These are phyloP conservation scores for Pythium folliculosum DNA, from an alignment of 352 stramenopile genomes.

Conservation along the genomic window DNA sequence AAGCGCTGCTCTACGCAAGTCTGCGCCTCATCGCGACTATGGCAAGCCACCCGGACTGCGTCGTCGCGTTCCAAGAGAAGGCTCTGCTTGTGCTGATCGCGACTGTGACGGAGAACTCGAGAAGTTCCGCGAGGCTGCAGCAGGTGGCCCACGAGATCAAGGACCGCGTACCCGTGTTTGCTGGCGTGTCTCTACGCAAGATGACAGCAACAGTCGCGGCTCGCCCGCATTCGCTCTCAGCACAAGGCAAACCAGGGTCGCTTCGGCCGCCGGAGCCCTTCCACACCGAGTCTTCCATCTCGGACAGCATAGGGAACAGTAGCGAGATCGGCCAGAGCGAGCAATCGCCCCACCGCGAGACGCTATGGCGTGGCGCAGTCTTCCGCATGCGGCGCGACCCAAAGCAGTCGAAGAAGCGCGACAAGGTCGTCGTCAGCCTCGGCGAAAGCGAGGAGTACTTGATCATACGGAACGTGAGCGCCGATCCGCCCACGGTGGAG, in stretches of 20 bases:
- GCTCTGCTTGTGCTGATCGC: constrained; percentile 10
- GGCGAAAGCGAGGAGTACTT: constrained; percentile 42
- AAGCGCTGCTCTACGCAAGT: constrained; percentile 33
- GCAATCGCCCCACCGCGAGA: constrained; percentile 4
- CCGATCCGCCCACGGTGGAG: constrained; percentile 30
- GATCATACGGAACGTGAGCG: constrained; percentile 39
- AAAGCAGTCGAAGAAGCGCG: constrained; percentile 32
- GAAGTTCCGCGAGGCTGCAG: constrained; percentile 11
- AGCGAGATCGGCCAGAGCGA: not conserved
- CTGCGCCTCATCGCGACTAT: constrained; percentile 39
- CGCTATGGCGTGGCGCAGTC: constrained; percentile 14
- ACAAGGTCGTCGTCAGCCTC: constrained; percentile 38
- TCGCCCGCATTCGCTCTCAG: not conserved
- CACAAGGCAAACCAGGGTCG: not conserved
- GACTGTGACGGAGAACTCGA: constrained; percentile 10
- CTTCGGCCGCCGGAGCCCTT: constrained; percentile 5
- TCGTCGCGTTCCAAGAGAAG: constrained; percentile 11
- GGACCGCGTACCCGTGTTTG: constrained; percentile 4
- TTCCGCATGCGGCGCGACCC: constrained; percentile 27
- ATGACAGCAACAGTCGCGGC: not conserved
- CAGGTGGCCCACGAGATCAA: constrained; percentile 17
- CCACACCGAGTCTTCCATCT: not conserved
- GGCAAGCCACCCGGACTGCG: constrained; percentile 9
- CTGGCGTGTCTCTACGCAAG: not conserved
- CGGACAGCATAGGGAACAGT: not conserved